These are phyloP conservation scores for Boletellus sp. DNA, from an alignment of 768 basidiomycete genomes.

Conservation along the genomic window DNA sequence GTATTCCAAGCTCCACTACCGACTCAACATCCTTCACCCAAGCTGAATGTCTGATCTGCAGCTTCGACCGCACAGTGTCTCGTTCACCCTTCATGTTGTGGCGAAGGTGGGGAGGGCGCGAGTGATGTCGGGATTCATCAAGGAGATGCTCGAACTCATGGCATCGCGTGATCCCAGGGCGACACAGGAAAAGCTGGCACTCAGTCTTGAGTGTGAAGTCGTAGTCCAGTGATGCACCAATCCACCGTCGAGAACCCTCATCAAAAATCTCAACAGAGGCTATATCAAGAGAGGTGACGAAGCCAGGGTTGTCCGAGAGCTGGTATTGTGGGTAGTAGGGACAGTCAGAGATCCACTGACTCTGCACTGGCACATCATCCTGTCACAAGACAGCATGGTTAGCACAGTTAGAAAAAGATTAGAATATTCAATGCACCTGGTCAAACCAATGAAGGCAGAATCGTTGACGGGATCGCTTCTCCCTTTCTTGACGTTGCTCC, in stretches of 20 bases:
- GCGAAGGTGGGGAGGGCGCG: neutral
- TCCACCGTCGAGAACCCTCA: neutral
- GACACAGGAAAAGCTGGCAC: neutral
- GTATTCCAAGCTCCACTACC: no score
- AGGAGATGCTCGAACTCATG: neutral
- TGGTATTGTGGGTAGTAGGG: neutral
- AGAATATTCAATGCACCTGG: neutral
- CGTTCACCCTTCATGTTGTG: neutral
- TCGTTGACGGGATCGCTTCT: neutral
- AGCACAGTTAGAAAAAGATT: no score
- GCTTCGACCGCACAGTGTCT: neutral
- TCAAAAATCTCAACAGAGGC: neutral
- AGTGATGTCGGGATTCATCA: neutral
- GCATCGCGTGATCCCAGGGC: neutral
- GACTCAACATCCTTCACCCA: no score
- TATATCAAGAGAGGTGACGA: neutral
- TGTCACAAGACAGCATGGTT: neutral
- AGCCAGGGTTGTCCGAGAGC: neutral
- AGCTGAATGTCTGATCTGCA: no score
- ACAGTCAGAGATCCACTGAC: neutral
- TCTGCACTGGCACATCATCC: neutral
- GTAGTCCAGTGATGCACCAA: neutral
- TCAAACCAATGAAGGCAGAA: neutral
- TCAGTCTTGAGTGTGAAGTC: neutral
- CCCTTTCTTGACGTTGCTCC: neutral